phyloP scores from a whole-genome alignment of 2,329 filamentous ascomycete genomes.

The Pyrenophora tritici-repentis region DNA sequence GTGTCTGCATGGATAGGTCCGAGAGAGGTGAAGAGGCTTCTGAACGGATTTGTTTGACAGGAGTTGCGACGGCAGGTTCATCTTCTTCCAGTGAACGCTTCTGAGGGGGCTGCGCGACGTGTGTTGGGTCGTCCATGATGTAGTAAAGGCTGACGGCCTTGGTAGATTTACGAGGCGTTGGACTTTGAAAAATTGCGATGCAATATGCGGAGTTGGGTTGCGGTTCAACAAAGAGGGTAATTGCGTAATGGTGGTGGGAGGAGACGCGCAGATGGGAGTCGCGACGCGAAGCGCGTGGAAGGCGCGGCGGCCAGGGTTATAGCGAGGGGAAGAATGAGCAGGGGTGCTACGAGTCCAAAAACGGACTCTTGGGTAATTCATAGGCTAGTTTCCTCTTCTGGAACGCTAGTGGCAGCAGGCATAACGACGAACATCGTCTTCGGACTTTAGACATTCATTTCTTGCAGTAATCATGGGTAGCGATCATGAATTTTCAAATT shows the following conservation, averaged over 20 bases:
- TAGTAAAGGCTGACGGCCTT: background rate
- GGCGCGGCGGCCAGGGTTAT: slow-evolving; percentile 19
- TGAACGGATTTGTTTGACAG: slow-evolving; percentile 32
- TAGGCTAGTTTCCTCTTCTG: slow-evolving; percentile 13
- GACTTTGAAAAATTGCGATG: background rate
- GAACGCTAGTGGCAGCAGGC: background rate
- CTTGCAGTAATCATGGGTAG: background rate
- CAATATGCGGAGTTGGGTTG: slow-evolving; percentile 3
- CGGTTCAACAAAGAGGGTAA: slow-evolving; percentile 10
- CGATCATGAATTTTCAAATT: background rate
- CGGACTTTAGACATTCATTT: background rate
- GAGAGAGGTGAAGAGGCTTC: slow-evolving; percentile 39
- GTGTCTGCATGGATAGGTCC: slow-evolving; percentile 39
- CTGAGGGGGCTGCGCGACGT: slow-evolving; percentile 24
- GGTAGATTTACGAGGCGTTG: background rate
- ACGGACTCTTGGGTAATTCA: slow-evolving; percentile 10
- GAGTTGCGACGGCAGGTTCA: slow-evolving; percentile 33
- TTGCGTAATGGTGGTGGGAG: slow-evolving; percentile 17
- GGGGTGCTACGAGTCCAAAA: slow-evolving; percentile 2
- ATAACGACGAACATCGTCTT: slow-evolving; percentile 2
- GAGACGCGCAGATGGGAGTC: slow-evolving; percentile 31
- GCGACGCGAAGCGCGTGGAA: slow-evolving; percentile 33
- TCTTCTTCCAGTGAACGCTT: slow-evolving; percentile 46
- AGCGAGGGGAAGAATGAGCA: background rate
- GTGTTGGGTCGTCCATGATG: slow-evolving; percentile 38